Evolutionary conservation across 331 rosid genomes (phyloP), one percentile per base, ranked within the genome.

Genomic region (Cydonia oblonga): DNA sequence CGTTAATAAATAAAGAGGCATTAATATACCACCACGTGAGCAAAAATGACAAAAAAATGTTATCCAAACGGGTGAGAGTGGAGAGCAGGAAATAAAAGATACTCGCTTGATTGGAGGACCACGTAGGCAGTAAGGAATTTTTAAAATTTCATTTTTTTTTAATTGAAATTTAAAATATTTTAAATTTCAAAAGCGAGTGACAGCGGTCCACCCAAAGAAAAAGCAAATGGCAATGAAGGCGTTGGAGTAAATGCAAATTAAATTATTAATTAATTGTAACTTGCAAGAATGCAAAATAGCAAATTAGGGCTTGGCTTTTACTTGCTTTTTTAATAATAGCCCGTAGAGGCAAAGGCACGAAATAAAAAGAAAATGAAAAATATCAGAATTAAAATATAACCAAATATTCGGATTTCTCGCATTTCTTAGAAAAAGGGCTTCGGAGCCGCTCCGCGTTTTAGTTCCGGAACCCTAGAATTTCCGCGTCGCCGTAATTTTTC

Each of bases 401-500:
- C 54, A 79, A 71, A 67, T 80, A 79, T 68, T 57, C 59, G 61
- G 40, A 72, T 60, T 72, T 73, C 76, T 58, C 81, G 70, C 66
- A 44, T 76, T 76, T 73, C 78, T 70, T 23, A 54, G 79, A 42
- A 76, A 76, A 81, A 77, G 66, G 56, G 73, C 69, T 68, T 71
- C 61, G 70, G 32, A 72, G 81, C 79, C 35, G 70, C 68, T 76
- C 76, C 58, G 73, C 70, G 68, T 73, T 77, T 49, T 60, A 74
- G 35, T 75, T 66, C 78, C 78, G 26, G 76, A 84, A 69, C 82
- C 84, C 84, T 74, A 67, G 80, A 75, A 79, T 81, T 78, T 76
- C 58, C 33, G 66, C 18, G 78, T 64, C 68, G 49, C 72, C 80
- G 44, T 74, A 77, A 71, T 80, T 78, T 82, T 79, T 13, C 84